Percentiles rank a stretch among this genome's conserved stretches.
Conservation (phyloP, 1,284 basidiomycete species). For the Coriolopsis trogii region DNA sequence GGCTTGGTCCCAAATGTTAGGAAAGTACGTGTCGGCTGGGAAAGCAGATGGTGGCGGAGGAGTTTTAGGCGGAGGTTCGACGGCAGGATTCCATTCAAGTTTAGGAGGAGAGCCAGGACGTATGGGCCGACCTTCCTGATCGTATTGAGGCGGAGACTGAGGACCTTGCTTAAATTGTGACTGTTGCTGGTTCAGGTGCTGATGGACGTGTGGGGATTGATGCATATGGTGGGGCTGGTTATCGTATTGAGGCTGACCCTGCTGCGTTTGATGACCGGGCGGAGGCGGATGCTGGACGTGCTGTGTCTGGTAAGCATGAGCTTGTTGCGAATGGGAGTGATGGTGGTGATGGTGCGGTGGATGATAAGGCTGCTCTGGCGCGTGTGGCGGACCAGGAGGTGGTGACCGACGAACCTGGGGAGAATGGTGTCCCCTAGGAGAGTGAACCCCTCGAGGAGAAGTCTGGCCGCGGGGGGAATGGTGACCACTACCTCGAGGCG, state of each 20-base stretch:
- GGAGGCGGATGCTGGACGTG: slow-evolving; percentile 11
- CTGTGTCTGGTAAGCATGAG: slow-evolving; percentile 4
- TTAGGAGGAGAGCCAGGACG: slow-evolving; percentile 64
- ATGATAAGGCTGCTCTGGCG: slow-evolving; percentile 6
- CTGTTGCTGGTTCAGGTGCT: neutral
- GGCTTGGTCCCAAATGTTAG: slow-evolving; percentile 72
- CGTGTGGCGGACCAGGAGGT: slow-evolving; percentile 7
- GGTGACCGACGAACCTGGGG: slow-evolving; percentile 19
- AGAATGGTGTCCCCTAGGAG: slow-evolving; percentile 19
- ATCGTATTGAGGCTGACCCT: neutral
- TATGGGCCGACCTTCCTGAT: slow-evolving; percentile 28
- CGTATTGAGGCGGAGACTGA: slow-evolving; percentile 18
- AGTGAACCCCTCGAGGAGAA: slow-evolving; percentile 19
- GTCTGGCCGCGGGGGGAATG: slow-evolving; percentile 7
- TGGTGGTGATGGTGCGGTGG: slow-evolving; percentile 6
- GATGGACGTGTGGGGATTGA: neutral
- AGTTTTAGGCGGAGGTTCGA: slow-evolving; percentile 72
- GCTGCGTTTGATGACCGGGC: too few relatives aligned
- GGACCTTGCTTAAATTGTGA: slow-evolving; percentile 2
- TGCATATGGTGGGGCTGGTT: neutral
- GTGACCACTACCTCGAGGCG: slow-evolving; percentile 3
- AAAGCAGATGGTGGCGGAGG: slow-evolving; percentile 56
- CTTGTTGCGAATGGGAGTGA: neutral
- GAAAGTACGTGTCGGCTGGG: slow-evolving; percentile 69
- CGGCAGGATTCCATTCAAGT: slow-evolving; percentile 66